Percentiles rank a stretch among this genome's conserved stretches.
phyloP scores from a whole-genome alignment of 1,284 basidiomycete genomes.

The Neolentinus lepideus region DNA sequence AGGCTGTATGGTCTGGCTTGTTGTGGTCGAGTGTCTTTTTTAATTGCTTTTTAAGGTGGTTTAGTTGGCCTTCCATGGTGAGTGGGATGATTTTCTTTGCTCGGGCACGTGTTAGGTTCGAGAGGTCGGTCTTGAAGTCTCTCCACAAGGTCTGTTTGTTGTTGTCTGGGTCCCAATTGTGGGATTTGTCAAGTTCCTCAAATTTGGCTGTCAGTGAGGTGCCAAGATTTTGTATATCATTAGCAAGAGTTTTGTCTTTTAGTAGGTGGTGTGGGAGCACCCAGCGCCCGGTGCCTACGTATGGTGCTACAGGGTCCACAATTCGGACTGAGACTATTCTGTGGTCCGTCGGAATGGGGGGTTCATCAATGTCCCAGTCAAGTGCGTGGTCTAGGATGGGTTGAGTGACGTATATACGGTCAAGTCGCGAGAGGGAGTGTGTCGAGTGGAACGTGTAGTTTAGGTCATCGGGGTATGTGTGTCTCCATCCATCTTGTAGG shows the following conservation, averaged over 20 bases:
- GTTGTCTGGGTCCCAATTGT: neutral
- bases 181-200: neutral
- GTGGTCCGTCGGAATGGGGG: constrained; percentile 21
- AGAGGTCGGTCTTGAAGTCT: neutral
- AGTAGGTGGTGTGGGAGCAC: constrained; percentile 13
- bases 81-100: neutral
- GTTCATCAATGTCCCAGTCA: constrained; percentile 18
- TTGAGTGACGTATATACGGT: too few species aligned
- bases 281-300: constrained; percentile 23
- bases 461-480: too few species aligned
- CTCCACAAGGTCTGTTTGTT: neutral
- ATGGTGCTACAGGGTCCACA: constrained; percentile 11
- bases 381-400: constrained; percentile 7
- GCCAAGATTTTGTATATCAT: constrained; percentile 1
- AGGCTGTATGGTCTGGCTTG: constrained; percentile 10
- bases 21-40: constrained; percentile 6
- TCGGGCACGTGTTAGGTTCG: neutral
- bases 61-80: neutral
- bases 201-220: neutral
- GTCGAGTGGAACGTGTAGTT: too few species aligned
- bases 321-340: constrained; percentile 17
- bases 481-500: too few species aligned
- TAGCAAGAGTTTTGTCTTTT: constrained; percentile 11
- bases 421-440: too few species aligned
- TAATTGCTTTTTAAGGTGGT: constrained; percentile 8